phyloP scores from a whole-genome alignment of 148 eudicot species.

The Drosera capensis region DNA sequence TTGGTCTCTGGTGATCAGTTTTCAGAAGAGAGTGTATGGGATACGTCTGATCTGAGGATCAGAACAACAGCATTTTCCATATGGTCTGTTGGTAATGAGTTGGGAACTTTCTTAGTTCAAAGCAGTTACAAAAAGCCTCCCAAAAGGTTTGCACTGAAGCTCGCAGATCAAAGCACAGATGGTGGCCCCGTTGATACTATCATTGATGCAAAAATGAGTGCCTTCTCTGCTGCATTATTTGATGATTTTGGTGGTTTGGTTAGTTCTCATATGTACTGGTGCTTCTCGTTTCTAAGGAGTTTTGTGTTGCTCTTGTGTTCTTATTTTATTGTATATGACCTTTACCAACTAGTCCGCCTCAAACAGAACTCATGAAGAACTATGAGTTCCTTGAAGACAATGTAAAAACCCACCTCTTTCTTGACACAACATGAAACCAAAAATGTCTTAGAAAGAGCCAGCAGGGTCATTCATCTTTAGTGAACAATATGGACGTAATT shows the following conservation, averaged over 20 bases:
- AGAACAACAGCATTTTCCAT: slow-evolving; percentile 56
- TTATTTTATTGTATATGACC: too few species aligned
- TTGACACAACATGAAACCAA: too few species aligned
- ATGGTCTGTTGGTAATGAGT: slow-evolving; percentile 71
- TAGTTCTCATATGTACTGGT: slow-evolving; percentile 9
- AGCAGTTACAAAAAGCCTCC: slow-evolving; percentile 82
- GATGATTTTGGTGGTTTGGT: slow-evolving; percentile 99
- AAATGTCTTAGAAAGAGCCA: too few species aligned
- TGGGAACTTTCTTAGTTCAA: slow-evolving; percentile 69
- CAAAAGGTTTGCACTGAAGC: slow-evolving; percentile 72
- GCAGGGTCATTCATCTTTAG: too few species aligned
- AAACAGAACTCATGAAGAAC: too few species aligned
- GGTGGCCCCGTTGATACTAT: slow-evolving; percentile 68
- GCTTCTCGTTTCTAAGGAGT: too few species aligned
- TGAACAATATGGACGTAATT: too few species aligned
- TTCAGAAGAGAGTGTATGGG: slow-evolving; percentile 81
- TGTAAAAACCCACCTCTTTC: too few species aligned
- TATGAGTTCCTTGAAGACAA: too few species aligned
- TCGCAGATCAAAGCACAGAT: slow-evolving; percentile 41
- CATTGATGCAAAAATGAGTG: slow-evolving; percentile 69
- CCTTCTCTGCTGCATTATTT: slow-evolving; percentile 89
- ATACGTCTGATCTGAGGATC: slow-evolving; percentile 48
- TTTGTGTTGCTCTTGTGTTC: too few species aligned
- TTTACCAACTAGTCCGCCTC: too few species aligned
- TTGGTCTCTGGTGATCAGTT: slow-evolving; percentile 81